Percentiles rank a stretch among this genome's conserved stretches.
Evolutionary conservation across 805 yeast genomes (phyloP).

Genomic region (Hanseniaspora pseudoguilliermondii): DNA sequence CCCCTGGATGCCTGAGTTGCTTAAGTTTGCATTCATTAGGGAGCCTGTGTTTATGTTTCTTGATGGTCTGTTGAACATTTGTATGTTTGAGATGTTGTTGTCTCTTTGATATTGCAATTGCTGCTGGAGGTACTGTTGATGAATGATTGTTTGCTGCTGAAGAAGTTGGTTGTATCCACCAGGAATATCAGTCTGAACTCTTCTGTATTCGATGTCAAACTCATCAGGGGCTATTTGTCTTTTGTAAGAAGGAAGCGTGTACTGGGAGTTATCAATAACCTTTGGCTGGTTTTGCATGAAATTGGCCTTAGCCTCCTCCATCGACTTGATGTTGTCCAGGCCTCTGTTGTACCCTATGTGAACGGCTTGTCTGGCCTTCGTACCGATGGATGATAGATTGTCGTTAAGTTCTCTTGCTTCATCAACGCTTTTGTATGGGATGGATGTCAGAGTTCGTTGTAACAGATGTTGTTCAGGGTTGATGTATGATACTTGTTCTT

Average conservation of each 20-base stretch:
- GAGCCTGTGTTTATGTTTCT: slow-evolving; percentile 12
- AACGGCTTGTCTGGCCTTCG: slow-evolving; percentile 59
- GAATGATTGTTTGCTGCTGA: background rate
- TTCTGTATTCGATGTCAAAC: slow-evolving; percentile 10
- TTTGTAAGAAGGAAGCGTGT: slow-evolving; percentile 10
- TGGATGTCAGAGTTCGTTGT: slow-evolving; percentile 3
- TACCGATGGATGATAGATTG: slow-evolving; percentile 46
- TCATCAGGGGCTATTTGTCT: slow-evolving; percentile 5
- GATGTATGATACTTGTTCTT: background rate
- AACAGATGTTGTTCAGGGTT: slow-evolving; percentile 5
- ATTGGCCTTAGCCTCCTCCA: background rate
- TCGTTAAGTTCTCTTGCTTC: slow-evolving; percentile 11
- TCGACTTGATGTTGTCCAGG: background rate
- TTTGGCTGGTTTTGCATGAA: background rate
- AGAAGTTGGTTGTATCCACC: slow-evolving; percentile 11
- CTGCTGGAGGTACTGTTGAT: slow-evolving; percentile 7
- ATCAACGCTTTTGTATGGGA: background rate
- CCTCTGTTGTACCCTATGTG: slow-evolving; percentile 41
- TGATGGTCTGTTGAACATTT: slow-evolving; percentile 2
- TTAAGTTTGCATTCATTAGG: background rate
- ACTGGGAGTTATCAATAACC: slow-evolving; percentile 3
- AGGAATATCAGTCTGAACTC: slow-evolving; percentile 13
- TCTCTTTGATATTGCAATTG: slow-evolving; percentile 10
- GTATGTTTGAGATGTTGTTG: background rate
- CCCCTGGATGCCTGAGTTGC: slow-evolving; percentile 1